Base-by-base conservation (phyloP, 352 stramenopile genomes). In the Phytophthora melonis region DNA sequence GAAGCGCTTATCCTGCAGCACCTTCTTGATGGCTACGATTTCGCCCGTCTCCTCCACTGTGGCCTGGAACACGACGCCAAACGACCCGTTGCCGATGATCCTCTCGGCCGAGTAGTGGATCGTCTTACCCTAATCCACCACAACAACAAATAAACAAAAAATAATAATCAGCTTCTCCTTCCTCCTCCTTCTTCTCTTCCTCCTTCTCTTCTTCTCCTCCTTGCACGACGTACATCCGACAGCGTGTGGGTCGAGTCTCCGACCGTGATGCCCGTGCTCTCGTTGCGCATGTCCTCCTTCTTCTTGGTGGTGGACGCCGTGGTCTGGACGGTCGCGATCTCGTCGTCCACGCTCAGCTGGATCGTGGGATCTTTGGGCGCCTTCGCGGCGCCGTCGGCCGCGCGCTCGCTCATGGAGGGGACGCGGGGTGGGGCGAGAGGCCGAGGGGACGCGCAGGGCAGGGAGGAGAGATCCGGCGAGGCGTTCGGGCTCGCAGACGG, bases 21-120 rank as follows among this genome's bases (percentile, higher is more conserved):
- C 98, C 81, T 99, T 99, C 85, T 99, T 99, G 75, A 99, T 99
- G 10, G 98, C 98, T 3, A 99, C 98, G 56, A 99, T 95, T 79
- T 99, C 95, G 5, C 97, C 94, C 13, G 97, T 99, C 73, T 99
- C 97, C 59, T 99, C 95, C 14, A 99, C 95, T 13, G 89, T 93
- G 8, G 97, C 98, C 78, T 99, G 93, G 75, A 99, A 99, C 25
- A 99, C 98, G 13, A 99, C 98, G 13, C 98, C 98, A 78, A 99
- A 99, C 3, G 96, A 99, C 21, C 98, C 98, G 79, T 99, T 99
- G n/a, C 98, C 98, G 70, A 99, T 99, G 70, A 99, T 99, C 11
- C 97, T 87, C 72, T 99, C 97, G 1, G 98, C 98, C 41, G 97
- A 99, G 78, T 99, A 99, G 59, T 95, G 88, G 54, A 97, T 95